phyloP scores from a whole-genome alignment of 306 rosid genomes.

The Sindora glabra region DNA sequence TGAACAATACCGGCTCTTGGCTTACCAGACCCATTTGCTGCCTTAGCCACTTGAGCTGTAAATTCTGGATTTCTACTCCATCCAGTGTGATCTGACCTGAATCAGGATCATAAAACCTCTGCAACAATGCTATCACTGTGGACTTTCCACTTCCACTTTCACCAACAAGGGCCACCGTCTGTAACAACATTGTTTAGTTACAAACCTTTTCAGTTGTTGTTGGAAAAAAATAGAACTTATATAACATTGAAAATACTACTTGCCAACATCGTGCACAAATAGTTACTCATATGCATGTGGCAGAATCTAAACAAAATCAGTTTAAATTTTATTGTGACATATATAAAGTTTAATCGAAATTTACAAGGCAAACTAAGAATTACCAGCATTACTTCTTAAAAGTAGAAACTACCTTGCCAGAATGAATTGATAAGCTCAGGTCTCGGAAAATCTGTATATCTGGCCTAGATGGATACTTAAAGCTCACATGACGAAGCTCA shows the following conservation, averaged over 20 bases:
- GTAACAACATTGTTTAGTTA: background rate
- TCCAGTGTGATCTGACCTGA: slow-evolving; percentile 57
- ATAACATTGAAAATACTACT: background rate
- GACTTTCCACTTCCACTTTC: slow-evolving; percentile 90
- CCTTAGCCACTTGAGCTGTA: slow-evolving; percentile 61
- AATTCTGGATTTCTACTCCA: slow-evolving; percentile 42
- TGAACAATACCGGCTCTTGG: slow-evolving; percentile 68
- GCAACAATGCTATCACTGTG: slow-evolving; percentile 57
- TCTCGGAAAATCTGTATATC: slow-evolving; percentile 54
- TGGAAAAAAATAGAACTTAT: background rate
- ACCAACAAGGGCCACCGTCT: slow-evolving; percentile 75
- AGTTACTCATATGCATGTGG: too few species aligned
- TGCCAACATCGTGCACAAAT: too few species aligned
- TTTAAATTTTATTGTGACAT: too few species aligned
- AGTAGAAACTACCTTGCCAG: slow-evolving; percentile 77
- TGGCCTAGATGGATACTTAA: slow-evolving; percentile 69
- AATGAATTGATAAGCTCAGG: slow-evolving; percentile 47
- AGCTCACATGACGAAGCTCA: slow-evolving; percentile 53
- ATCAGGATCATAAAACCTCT: slow-evolving; percentile 73
- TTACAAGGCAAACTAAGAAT: too few species aligned
- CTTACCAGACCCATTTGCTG: slow-evolving; percentile 78
- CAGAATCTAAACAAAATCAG: too few species aligned
- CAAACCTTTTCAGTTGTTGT: background rate
- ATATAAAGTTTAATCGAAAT: too few species aligned
- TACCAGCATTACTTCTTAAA: too few species aligned